These are phyloP conservation scores for Groenewaldozyma auringiensis DNA, from an alignment of 1,139 yeast species.

Conservation along the genomic window DNA sequence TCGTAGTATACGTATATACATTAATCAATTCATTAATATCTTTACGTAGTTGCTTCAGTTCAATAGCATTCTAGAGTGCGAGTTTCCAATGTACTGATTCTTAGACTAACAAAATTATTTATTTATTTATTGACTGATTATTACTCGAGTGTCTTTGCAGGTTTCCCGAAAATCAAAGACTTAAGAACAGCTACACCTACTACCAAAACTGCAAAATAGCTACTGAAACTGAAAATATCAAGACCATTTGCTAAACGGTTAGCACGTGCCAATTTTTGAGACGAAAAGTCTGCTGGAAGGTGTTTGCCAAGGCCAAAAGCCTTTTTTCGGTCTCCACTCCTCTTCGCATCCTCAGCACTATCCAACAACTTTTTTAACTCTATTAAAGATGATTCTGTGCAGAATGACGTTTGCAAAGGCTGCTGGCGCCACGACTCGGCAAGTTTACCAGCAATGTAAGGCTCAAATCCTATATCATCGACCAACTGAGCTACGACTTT, in stretches of 20 bases:
- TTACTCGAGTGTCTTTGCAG: neutral
- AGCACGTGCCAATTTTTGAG: neutral
- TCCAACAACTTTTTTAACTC: neutral
- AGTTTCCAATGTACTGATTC: too few species aligned
- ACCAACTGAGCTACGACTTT: neutral
- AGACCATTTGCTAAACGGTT: neutral
- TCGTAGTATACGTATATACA: too few species aligned
- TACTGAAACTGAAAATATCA: neutral
- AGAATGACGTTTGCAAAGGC: neutral
- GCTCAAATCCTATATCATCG: neutral
- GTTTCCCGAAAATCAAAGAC: neutral
- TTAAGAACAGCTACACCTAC: neutral
- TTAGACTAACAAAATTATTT: too few species aligned
- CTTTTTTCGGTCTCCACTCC: neutral
- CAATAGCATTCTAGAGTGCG: too few species aligned
- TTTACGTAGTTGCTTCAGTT: too few species aligned
- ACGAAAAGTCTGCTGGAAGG: neutral
- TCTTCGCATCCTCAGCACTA: neutral
- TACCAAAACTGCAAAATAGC: neutral
- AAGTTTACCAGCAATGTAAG: neutral
- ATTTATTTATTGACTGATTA: too few species aligned
- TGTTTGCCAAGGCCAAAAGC: neutral
- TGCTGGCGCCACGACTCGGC: neutral
- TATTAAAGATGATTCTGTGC: neutral
- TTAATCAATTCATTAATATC: too few species aligned